These are phyloP conservation scores for Fusarium brevicatenulatum DNA, from an alignment of 2,329 filamentous ascomycete genomes.

Conservation along the genomic window DNA sequence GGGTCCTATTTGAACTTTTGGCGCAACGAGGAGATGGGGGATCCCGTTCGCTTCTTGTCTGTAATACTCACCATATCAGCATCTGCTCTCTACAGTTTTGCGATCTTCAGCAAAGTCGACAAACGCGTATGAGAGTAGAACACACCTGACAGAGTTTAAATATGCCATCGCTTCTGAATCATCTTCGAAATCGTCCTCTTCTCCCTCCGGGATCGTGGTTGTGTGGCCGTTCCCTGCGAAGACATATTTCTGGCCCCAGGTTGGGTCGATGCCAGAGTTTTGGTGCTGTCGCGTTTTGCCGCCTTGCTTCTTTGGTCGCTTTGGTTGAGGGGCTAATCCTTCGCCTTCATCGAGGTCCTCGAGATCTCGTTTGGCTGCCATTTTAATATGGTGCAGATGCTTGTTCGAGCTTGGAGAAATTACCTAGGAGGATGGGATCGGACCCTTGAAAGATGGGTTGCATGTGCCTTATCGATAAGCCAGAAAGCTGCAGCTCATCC, in stretches of 20 bases:
- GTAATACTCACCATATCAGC: constrained; percentile 63
- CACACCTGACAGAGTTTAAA: constrained; percentile 76
- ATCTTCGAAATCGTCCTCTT: constrained; percentile 74
- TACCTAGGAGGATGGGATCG: not conserved
- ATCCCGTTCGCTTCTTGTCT: constrained; percentile 81
- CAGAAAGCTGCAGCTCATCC: constrained; percentile 21
- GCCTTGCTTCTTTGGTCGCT: constrained; percentile 44
- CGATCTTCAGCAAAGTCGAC: constrained; percentile 45
- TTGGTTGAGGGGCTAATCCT: constrained; percentile 40
- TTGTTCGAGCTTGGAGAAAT: constrained; percentile 15
- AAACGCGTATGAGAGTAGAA: constrained; percentile 3
- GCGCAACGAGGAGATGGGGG: constrained; percentile 75
- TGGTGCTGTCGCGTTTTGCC: constrained; percentile 53
- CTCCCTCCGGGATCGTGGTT: constrained; percentile 58
- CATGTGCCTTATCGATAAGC: constrained; percentile 38
- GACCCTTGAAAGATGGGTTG: constrained; percentile 16
- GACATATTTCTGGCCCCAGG: constrained; percentile 77
- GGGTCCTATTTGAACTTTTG: constrained; percentile 64
- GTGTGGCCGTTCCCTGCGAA: constrained; percentile 70
- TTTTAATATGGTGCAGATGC: constrained; percentile 24
- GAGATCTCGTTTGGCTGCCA: constrained; percentile 51
- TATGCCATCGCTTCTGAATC: constrained; percentile 76
- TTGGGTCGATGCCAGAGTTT: constrained; percentile 65
- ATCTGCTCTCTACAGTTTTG: constrained; percentile 36
- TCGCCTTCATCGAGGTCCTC: constrained; percentile 47